Conservation (phyloP, 2,329 filamentous ascomycete genomes). For the Graphium sp. region DNA sequence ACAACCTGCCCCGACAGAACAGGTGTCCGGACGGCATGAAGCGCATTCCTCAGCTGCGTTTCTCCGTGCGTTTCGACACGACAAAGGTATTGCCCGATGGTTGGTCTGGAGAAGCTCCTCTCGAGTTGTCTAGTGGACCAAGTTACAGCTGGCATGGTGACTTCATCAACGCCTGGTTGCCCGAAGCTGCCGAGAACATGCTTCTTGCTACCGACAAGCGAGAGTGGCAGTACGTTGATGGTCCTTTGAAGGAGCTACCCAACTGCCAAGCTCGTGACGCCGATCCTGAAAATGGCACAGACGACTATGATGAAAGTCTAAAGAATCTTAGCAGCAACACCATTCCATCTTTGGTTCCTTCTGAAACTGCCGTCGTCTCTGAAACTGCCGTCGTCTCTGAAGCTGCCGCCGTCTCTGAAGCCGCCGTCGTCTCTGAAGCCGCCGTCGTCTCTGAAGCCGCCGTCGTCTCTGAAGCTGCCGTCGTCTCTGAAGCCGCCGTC, state of each 20-base stretch:
- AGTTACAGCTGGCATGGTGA: conserved; percentile 26
- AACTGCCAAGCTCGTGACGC: conserved; percentile 2
- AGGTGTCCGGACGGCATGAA: conserved; percentile 24
- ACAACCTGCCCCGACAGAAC: too few relatives aligned
- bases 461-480: too few relatives aligned
- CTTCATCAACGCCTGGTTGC: conserved; percentile 28
- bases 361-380: too few relatives aligned
- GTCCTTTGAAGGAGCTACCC: conserved; percentile 11
- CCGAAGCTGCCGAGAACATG: conserved; percentile 14
- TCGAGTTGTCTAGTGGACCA: conserved; percentile 22
- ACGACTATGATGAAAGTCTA: conserved; percentile 2
- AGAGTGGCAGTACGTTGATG: conserved; percentile 3
- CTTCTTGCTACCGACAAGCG: conserved; percentile 3
- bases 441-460: too few relatives aligned
- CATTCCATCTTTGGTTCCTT: too few relatives aligned
- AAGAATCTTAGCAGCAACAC: too few relatives aligned
- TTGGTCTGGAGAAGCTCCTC: conserved; percentile 23
- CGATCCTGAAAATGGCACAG: conserved; percentile 4
- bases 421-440: too few relatives aligned
- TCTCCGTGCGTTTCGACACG: conserved; percentile 27
- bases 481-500: too few relatives aligned
- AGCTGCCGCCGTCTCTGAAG: too few relatives aligned
- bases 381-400: too few relatives aligned
- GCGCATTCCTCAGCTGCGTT: conserved; percentile 26
- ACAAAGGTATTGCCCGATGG: conserved; percentile 22